A percentile compares a stretch with the other conserved stretches of the same genome.
These are phyloP conservation scores for Monilinia polystroma DNA, from an alignment of 2,329 filamentous ascomycete genomes.

Conservation along the genomic window DNA sequence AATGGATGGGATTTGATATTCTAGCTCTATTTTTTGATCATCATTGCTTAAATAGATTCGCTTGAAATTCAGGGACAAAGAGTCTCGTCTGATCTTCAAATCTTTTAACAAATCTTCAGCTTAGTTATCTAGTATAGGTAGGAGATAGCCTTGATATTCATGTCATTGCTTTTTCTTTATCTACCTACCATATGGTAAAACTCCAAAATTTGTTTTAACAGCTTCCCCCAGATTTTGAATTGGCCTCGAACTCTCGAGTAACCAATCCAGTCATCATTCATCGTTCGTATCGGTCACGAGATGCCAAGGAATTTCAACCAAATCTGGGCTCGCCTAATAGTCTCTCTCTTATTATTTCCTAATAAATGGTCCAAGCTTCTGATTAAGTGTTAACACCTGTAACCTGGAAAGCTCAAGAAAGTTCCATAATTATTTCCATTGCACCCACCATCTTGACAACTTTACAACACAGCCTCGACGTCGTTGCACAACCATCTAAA, in stretches of 20 bases:
- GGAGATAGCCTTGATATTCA: too few relatives aligned
- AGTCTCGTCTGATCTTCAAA: neutral
- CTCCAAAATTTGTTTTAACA: neutral
- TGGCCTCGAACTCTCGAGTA: neutral
- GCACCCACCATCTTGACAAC: slow-evolving; percentile 16
- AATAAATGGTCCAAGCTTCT: slow-evolving; percentile 5
- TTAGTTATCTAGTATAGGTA: neutral
- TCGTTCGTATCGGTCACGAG: neutral
- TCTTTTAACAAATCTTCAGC: neutral
- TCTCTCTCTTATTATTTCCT: neutral
- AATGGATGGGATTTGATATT: neutral
- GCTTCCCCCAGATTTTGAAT: neutral
- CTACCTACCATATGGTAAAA: neutral
- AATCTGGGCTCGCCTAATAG: slow-evolving; percentile 1
- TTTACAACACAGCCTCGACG: slow-evolving; percentile 1
- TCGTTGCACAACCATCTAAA: slow-evolving; percentile 8
- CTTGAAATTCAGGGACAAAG: neutral
- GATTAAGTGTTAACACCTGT: slow-evolving; percentile 7
- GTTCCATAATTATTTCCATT: slow-evolving; percentile 9
- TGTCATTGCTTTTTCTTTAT: neutral
- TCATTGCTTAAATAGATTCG: neutral
- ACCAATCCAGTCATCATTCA: neutral
- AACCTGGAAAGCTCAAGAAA: slow-evolving; percentile 2
- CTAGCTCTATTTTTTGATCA: neutral
- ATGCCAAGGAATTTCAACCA: neutral